These are phyloP conservation scores for Crithidia thermophila DNA, from an alignment of 208 protist species.

Conservation along the genomic window DNA sequence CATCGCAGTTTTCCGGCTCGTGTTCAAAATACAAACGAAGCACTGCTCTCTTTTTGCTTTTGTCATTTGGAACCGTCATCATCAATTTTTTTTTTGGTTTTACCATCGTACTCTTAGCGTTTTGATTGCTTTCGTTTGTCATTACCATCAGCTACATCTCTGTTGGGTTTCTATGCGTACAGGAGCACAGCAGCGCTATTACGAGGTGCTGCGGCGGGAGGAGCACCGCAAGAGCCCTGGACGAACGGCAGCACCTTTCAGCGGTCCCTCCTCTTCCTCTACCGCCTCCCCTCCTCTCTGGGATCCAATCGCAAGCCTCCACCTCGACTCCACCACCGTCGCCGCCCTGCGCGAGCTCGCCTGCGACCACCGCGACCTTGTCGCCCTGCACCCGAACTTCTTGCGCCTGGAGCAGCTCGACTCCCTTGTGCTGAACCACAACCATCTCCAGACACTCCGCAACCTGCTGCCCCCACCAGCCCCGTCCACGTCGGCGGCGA, in stretches of 20 bases:
- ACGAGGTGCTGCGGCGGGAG: constrained; percentile 36
- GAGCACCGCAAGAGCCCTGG: constrained; percentile 10
- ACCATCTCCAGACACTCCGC: constrained; percentile 47
- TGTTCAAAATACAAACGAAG: no score
- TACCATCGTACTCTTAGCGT: no score
- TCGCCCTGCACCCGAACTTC: constrained; percentile 64
- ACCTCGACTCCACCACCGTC: constrained; percentile 42
- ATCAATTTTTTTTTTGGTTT: no score
- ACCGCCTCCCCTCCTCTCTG: constrained; percentile 20
- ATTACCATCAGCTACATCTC: no score
- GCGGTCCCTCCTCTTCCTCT: not conserved
- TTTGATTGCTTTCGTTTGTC: no score
- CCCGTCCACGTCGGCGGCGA: not conserved
- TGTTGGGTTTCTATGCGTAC: constrained; percentile 21
- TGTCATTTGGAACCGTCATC: no score
- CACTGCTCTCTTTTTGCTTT: no score
- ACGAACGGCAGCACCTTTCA: not conserved
- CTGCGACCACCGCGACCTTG: constrained; percentile 51
- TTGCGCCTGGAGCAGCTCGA: constrained; percentile 65
- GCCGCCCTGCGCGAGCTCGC: constrained; percentile 45
- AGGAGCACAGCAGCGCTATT: constrained; percentile 27
- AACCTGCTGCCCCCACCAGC: constrained; percentile 38
- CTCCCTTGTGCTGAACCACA: constrained; percentile 64
- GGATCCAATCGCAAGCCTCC: constrained; percentile 61
- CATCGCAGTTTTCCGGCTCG: no score